Evolutionary conservation across 352 stramenopile species (phyloP), one percentile per base, ranked within the genome.

Genomic region (Globisporangium apiculatum): DNA sequence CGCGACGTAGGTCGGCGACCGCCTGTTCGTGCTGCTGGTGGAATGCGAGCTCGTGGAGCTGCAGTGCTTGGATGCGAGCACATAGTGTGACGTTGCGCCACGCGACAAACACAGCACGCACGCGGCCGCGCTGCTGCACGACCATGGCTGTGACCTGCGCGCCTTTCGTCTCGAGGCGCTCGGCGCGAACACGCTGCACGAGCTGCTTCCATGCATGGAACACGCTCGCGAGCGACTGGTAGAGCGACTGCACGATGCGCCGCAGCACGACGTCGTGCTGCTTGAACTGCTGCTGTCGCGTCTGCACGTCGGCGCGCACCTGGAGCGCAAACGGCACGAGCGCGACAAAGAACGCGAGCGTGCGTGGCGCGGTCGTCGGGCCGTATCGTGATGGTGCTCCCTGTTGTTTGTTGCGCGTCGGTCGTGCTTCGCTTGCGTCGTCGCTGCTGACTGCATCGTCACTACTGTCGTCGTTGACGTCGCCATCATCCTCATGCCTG

Each of bases 161-260:
- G 1, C 71, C 75, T 57, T 86, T 86, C 24, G 67, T 62, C 37
- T 72, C 67, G 43, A 86, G 57, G 5, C 73, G 60, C 51, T 86
- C 73, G 5, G 83, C 73, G 15, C 58, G 62, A 17, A 60, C 61
- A 5, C 69, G 58, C 8, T 56, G 67, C 2, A 73, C 64, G 31
- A 75, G 60, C 11, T 68, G 65, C 42, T 78, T 73, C 75, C 75
- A 86, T 0, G 75, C 75, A 36, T 86, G 73, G 51, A 86, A 86
- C 5, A 86, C 73, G 9, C 59, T 72, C 7, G 73, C 75, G 7
- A 86, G 55, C 6, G 72, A 83, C 6, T 63, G 73, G 46, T 79
- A 83, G 40, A 83, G 65, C 3, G 75, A 69, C 58, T 86, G 75
- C 17, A 86, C 62, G 9, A 83, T 76, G 35, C 73, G 72, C 4